Base-by-base conservation (phyloP, 2,329 filamentous ascomycete species). In the Cryphonectria parasitica region DNA sequence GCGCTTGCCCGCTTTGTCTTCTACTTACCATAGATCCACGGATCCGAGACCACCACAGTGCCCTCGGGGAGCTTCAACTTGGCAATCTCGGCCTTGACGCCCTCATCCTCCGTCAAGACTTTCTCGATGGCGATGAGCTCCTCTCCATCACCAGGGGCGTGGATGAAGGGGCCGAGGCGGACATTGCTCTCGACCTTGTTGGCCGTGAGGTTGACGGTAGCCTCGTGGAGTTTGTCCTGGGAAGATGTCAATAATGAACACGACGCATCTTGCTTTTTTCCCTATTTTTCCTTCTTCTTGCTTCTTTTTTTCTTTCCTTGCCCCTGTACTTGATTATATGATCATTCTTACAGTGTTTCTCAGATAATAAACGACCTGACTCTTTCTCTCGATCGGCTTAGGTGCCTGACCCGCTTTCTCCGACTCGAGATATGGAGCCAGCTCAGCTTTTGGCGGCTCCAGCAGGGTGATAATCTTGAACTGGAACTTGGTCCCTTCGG, bases 381-480 rank as follows among this genome's bases (percentile, higher is more conserved):
- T 84, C 72, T 82, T 84, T 31, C 88, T 81, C 49, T 83, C 81
- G 49, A 89, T 82, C 28, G 75, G 75, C 10, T 82, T 81, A 2
- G 81, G 77, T 17, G 78, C 68, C 67, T 77, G 74, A 2, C 83
- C 83, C 17, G 77, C 78, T 69, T 84, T 81, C 75, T 86, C 83
- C 15, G 85, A 84, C 25, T 82, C 81, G 49, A 89, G 77, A 75
- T 85, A 89, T 2, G 82, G 83, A 31, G 85, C 74, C 11, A 88
- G 81, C 58, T 87, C 82, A 5, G 79, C 76, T 79, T 90, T 90
- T 10, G 83, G 79, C 6, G 88, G 87, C 75, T 90, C 87, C 58
- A 83, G 80, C n/a, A 90, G 79, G n/a, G 85, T 91, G 36, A 91
- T 82, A 60, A 82, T 81, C 77, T 91, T 91, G 83, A 90, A 91